Base-by-base conservation (phyloP, 495 filamentous ascomycete genomes). In the Neurospora intermedia region DNA sequence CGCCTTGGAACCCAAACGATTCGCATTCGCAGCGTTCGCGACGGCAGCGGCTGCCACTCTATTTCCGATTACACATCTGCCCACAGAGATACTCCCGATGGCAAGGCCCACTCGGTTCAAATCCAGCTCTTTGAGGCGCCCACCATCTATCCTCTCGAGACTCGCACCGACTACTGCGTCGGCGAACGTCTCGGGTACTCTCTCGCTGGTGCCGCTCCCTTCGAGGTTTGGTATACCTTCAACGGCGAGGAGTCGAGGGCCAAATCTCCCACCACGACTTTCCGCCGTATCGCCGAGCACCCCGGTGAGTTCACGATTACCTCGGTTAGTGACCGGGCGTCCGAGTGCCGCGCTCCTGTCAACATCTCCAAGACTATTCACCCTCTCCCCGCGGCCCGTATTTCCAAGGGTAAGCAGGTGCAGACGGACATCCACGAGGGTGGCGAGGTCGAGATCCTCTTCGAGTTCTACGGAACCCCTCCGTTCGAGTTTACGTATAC, bases 401-500 rank as follows among this genome's bases (percentile, higher is more conserved):
- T 99, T 76, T 93, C 90, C 78, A 91, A 92, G 79, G 96, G 96
- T 1, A 87, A 86, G 43, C 87, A 90, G 23, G 88, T 90, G 13
- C 88, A 90, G 62, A 91, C 96, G 40, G 96, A 98, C 77, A 99
- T 99, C 73, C 96, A 98, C 79, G 95, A 98, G 83, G 96, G 96
- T 77, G 92, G 93, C 75, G 91, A 94, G 81, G 93, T 94, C 18
- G 92, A 97, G 80, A 93, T 99, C 72, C 83, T 92, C 54, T 98
- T 98, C 75, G 91, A 95, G 76, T 98, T 99, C 80, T 93, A 91
- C 83, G 96, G 96, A 62, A 95, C 93, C 13, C 96, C 96, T 73
- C 96, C 96, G 13, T 99, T 99, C 78, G 94, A 98, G 82, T 98
- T 98, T 80, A 97, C 94, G 81, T 98, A 96, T 78, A 98, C 95